Percentiles rank a stretch among this genome's conserved stretches.
phyloP scores from a whole-genome alignment of 2,329 filamentous ascomycete species.

The Talaromyces sp. region DNA sequence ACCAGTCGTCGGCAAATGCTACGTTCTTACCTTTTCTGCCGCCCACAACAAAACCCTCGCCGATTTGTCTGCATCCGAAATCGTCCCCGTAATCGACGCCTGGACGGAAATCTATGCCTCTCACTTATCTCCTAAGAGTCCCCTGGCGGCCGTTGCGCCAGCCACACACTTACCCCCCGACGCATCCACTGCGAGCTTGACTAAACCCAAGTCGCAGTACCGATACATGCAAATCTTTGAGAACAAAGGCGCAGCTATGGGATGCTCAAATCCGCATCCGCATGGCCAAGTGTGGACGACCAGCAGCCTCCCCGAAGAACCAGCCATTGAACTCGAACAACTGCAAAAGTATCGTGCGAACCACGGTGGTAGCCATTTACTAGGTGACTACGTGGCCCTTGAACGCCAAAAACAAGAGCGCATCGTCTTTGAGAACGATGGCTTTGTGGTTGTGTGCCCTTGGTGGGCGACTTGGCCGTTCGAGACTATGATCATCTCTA shows the following conservation, averaged over 20 bases:
- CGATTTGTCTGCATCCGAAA: slow-evolving; percentile 74
- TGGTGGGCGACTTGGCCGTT: slow-evolving; percentile 99
- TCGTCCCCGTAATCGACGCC: slow-evolving; percentile 77
- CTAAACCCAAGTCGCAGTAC: slow-evolving; percentile 69
- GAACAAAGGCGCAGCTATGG: slow-evolving; percentile 97
- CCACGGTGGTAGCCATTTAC: slow-evolving; percentile 69
- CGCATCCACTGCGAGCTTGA: slow-evolving; percentile 43
- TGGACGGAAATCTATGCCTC: slow-evolving; percentile 89
- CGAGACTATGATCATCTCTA: slow-evolving; percentile 85
- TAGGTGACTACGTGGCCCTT: slow-evolving; percentile 81
- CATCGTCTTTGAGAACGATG: slow-evolving; percentile 80
- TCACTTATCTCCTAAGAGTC: slow-evolving; percentile 71
- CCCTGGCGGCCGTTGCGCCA: slow-evolving; percentile 52
- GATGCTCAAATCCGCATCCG: slow-evolving; percentile 96
- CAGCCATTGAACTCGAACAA: slow-evolving; percentile 71
- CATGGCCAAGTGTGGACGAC: slow-evolving; percentile 97
- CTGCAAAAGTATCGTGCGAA: slow-evolving; percentile 73
- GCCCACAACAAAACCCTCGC: slow-evolving; percentile 89
- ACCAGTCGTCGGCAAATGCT: slow-evolving; percentile 90
- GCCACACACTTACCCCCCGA: slow-evolving; percentile 49
- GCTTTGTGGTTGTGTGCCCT: slow-evolving; percentile 83
- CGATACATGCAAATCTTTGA: slow-evolving; percentile 99
- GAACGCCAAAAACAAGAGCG: slow-evolving; percentile 80
- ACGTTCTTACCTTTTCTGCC: slow-evolving; percentile 91
- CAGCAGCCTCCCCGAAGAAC: slow-evolving; percentile 85